These are phyloP conservation scores for Phytophthora vignae DNA, from an alignment of 352 stramenopile species.

Conservation along the genomic window DNA sequence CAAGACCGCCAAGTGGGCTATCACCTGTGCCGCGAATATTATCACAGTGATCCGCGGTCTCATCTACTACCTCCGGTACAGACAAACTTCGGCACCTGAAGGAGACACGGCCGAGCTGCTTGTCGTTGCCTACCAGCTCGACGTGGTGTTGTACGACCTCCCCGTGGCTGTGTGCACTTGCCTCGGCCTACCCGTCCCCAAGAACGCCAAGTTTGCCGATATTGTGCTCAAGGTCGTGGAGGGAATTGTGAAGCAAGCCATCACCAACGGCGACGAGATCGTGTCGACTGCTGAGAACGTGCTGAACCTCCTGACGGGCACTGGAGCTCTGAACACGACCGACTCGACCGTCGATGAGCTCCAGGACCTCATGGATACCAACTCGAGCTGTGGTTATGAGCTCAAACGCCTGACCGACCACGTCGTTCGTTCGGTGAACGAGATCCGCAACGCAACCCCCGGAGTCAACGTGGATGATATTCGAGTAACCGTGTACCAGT, in stretches of 20 bases:
- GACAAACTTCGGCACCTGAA: slow-evolving; percentile 30
- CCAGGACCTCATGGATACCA: slow-evolving; percentile 30
- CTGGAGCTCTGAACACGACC: slow-evolving; percentile 22
- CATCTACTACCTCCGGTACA: slow-evolving; percentile 32
- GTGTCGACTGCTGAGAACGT: slow-evolving; percentile 36
- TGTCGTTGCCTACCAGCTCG: slow-evolving; percentile 25
- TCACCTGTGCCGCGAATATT: slow-evolving; percentile 33
- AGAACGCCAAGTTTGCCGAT: slow-evolving; percentile 17
- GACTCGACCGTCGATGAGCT: slow-evolving; percentile 34
- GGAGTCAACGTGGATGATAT: slow-evolving; percentile 16
- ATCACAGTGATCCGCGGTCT: slow-evolving; percentile 27
- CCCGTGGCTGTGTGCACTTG: slow-evolving; percentile 30
- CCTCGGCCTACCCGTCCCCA: slow-evolving; percentile 18
- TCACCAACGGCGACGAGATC: slow-evolving; percentile 37
- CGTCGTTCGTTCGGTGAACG: slow-evolving; percentile 18
- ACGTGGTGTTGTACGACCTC: slow-evolving; percentile 31
- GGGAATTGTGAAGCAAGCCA: slow-evolving; percentile 36
- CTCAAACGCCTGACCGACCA: slow-evolving; percentile 27
- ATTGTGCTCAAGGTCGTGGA: slow-evolving; percentile 31
- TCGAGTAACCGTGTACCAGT: slow-evolving; percentile 28
- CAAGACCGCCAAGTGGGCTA: slow-evolving; percentile 35
- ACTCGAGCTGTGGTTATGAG: slow-evolving; percentile 31
- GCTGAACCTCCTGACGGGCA: slow-evolving; percentile 28
- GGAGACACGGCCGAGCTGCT: slow-evolving; percentile 29
- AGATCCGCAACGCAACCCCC: slow-evolving; percentile 29